Conservation (phyloP, 371 early-diverging fungal species). For the Encephalitozoon cuniculi region DNA sequence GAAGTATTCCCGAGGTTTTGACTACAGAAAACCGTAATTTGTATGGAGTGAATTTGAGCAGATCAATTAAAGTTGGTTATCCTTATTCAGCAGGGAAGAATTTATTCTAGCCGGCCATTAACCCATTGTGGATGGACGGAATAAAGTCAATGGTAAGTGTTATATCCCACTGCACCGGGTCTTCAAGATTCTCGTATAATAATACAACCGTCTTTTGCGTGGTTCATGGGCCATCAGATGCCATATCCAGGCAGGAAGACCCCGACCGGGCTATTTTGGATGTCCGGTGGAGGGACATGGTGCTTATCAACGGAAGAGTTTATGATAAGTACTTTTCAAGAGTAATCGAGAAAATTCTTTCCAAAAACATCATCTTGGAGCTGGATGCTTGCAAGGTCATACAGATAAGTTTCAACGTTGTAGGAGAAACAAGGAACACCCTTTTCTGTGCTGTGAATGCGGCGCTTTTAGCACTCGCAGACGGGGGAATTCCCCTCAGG, state of each 20-base stretch:
- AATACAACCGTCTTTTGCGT: conserved; percentile 22
- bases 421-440: conserved; percentile 3
- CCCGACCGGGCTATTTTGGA: not conserved
- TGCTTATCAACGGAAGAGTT: not conserved
- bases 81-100: not conserved
- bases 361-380: conserved; percentile 6
- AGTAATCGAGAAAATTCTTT: conserved; percentile 5
- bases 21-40: not conserved
- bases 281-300: conserved; percentile 10
- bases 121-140: not conserved
- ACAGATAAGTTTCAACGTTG: not conserved
- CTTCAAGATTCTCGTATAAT: conserved; percentile 23
- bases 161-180: not conserved
- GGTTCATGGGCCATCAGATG: not conserved
- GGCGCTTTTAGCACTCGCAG: conserved; percentile 15
- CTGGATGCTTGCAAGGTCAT: conserved; percentile 18
- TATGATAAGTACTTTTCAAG: conserved; percentile 23
- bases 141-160: conserved; percentile 13
- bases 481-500: conserved; percentile 44
- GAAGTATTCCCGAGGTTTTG: conserved; percentile 10
- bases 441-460: conserved; percentile 44
- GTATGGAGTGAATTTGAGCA: not conserved
- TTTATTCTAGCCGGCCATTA: not conserved
- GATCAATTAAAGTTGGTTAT: not conserved
- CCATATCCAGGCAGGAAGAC: not conserved